Evolutionary conservation across 2,329 filamentous ascomycete species (phyloP), one percentile per base, ranked within the genome.

Genomic region (Xylariaceae sp.): DNA sequence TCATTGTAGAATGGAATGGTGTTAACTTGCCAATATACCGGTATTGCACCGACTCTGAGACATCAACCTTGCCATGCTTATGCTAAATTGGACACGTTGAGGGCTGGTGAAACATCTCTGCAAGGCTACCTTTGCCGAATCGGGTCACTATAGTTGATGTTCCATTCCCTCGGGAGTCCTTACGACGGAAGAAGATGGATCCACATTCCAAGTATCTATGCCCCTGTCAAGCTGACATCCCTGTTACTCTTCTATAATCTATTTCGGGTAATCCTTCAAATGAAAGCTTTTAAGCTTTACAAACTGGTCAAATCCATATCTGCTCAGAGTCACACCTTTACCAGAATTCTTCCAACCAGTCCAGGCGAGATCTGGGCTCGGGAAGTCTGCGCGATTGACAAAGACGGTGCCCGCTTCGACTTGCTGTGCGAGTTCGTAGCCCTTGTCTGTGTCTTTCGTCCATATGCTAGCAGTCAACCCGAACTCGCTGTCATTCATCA

Each of bases 271-370:
- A 62, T 96, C 87, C 79, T 97, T 97, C 73, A 97, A 73, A 75
- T 98, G 94, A 75, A 89, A 96, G 80, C 91, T 96, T 87, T 97
- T 97, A 69, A 96, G 82, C 82, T 95, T 96, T 71, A 96, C 89
- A 72, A 97, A 98, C 72, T 96, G 91, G 68, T 97, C 94, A 71
- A 96, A 98, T 9, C 94, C 94, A 70, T 93, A 96, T 67, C 80
- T 87, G 77, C 92, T 95, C 67, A 98, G 78, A 8, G 93, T 97
- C 67, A 93, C 89, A 19, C 94, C 94, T 75, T 91, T 93, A 63
- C 94, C 94, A 59, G 92, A 96, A 73, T 96, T 92, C 80, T 98
- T 98, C 92, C 92, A 97, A 9, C 94, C 94, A 2, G 93, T 95
- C 92, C 92, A 96, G n/a, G 92, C 92, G 65, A 96, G 84, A 74